phyloP scores from a whole-genome alignment of 305 asterid species.

The Fraxinus greggii region DNA sequence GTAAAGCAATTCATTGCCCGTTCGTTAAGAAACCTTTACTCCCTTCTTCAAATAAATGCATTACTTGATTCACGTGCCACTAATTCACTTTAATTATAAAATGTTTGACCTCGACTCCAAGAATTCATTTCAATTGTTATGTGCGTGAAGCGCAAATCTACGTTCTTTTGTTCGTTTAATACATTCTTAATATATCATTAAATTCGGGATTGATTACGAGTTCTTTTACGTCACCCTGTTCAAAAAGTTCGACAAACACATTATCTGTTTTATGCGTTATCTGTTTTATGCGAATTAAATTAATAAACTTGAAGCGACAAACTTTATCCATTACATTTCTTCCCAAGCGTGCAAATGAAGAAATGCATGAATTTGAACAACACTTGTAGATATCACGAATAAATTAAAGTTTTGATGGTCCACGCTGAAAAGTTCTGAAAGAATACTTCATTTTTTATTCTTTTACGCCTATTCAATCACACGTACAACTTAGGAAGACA shows the following conservation, averaged over 20 bases:
- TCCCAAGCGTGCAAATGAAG: background rate
- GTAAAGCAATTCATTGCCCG: conserved; percentile 49
- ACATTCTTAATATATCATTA: background rate
- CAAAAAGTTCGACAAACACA: background rate
- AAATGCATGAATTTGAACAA: background rate
- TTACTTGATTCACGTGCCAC: background rate
- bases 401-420: background rate
- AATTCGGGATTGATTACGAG: background rate
- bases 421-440: background rate
- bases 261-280: background rate
- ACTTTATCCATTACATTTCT: background rate
- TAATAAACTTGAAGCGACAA: background rate
- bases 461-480: background rate
- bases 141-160: too few relatives aligned
- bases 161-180: background rate
- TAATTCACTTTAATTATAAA: background rate
- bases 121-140: background rate
- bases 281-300: background rate
- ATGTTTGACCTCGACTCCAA: background rate
- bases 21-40: conserved; percentile 43
- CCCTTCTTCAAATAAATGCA: background rate
- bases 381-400: background rate
- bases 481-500: background rate
- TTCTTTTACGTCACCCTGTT: background rate
- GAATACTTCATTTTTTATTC: background rate